A percentile compares a stretch with the other conserved stretches of the same genome.
These are phyloP conservation scores for Tephrocybe rancida DNA, from an alignment of 768 basidiomycete genomes.

Conservation along the genomic window DNA sequence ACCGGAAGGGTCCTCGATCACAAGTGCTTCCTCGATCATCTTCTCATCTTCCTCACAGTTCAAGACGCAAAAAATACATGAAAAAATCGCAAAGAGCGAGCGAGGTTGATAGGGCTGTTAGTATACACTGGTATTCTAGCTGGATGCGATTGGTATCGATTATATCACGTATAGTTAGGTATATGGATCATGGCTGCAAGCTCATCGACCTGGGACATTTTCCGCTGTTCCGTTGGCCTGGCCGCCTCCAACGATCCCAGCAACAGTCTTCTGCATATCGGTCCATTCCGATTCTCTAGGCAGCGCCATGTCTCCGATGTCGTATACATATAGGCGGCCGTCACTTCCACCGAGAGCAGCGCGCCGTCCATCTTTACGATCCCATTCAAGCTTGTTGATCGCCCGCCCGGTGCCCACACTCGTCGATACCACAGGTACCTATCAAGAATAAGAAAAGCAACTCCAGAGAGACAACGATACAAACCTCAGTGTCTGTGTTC, in stretches of 20 bases:
- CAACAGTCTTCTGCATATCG: slow-evolving; percentile 86
- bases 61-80: too few relatives aligned
- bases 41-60: background rate
- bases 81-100: too few relatives aligned
- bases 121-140: too few relatives aligned
- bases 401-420: slow-evolving; percentile 78
- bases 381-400: slow-evolving; percentile 96
- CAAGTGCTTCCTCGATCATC: background rate
- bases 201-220: slow-evolving; percentile 16
- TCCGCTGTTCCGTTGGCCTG: slow-evolving; percentile 46
- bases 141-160: background rate
- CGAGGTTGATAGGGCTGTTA: too few relatives aligned
- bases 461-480: slow-evolving; percentile 26
- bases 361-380: slow-evolving; percentile 87
- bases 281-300: slow-evolving; percentile 94
- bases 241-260: slow-evolving; percentile 66
- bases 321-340: slow-evolving; percentile 91
- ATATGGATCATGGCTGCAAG: background rate
- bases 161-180: slow-evolving; percentile 1
- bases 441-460: slow-evolving; percentile 6
- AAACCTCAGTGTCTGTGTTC: slow-evolving; percentile 94
- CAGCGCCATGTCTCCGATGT: slow-evolving; percentile 88
- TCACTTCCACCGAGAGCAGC: slow-evolving; percentile 92
- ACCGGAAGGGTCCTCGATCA: slow-evolving; percentile 18
- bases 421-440: slow-evolving; percentile 94